Evolutionary conservation across 1,284 basidiomycete genomes (phyloP).

Genomic region (Fomitopsis betulina): DNA sequence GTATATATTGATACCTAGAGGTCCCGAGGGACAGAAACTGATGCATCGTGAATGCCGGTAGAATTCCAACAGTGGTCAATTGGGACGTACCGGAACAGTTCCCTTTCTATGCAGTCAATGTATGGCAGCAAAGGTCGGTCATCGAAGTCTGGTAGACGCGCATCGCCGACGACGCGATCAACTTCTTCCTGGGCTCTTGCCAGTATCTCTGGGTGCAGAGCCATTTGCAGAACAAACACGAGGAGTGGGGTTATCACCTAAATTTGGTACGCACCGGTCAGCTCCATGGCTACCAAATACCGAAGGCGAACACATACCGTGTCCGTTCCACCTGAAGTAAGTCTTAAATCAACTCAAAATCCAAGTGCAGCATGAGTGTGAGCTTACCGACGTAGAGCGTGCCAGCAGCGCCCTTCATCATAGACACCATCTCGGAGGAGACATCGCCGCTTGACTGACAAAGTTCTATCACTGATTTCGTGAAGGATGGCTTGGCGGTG

Average conservation of each 20-base stretch:
- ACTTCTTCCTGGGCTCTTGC: conserved; percentile 36
- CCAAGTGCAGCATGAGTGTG: too few relatives aligned
- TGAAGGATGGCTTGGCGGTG: conserved; percentile 20
- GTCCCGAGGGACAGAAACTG: neutral
- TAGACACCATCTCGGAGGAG: conserved; percentile 5
- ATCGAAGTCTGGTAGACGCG: conserved; percentile 40
- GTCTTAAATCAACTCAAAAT: too few relatives aligned
- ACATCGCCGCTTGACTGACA: conserved; percentile 3
- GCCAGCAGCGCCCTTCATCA: conserved; percentile 19
- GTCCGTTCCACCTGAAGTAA: conserved; percentile 18
- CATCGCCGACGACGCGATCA: conserved; percentile 34
- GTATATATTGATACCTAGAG: neutral
- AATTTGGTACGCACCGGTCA: neutral
- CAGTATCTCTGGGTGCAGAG: conserved; percentile 43
- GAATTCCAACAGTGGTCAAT: neutral
- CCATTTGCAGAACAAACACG: conserved; percentile 44
- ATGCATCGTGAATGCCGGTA: neutral
- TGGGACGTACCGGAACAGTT: conserved; percentile 22
- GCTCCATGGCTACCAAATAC: neutral
- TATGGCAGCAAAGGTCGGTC: conserved; percentile 44
- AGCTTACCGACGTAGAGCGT: conserved; percentile 21
- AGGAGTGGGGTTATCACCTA: neutral
- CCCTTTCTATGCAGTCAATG: conserved; percentile 29
- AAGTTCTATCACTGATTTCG: conserved; percentile 17
- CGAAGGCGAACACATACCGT: conserved; percentile 12